Evolutionary conservation across 192 early-diverging fungal species (phyloP), one percentile per base, ranked within the genome.

Genomic region (Coemansia sp.): DNA sequence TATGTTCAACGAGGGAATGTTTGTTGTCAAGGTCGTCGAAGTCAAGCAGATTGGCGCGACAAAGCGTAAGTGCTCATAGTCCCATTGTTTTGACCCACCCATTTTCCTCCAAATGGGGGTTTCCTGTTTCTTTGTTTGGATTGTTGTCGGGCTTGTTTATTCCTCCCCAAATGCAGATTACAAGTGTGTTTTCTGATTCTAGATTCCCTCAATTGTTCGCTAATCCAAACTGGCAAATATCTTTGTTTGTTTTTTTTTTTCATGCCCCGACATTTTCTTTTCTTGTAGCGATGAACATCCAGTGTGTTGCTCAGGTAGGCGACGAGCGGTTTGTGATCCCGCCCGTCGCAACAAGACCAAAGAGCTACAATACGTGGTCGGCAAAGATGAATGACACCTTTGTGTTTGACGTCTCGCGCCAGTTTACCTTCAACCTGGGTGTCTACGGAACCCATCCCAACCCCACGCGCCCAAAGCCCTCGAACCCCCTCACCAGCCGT

Each of bases 311-410:
- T 25, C 70, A 77, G 61, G 61, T 82, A 6, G 74, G 61, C 56
- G 79, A 81, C 12, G 79, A 81, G 64, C 66, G 68, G 45, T 70
- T 77, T 60, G 79, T 73, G 29, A 82, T 77, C 23, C 70, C 74
- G 61, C 79, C 74, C 2, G 79, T 77, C n/a, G 37, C 49, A 46
- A 67, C 67, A 9, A 55, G 61, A 55, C 74, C 64, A 51, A 77
- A 61, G 59, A 59, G 64, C 66, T 70, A 69, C 63, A 62, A 73
- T 43, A 58, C 67, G 29, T 82, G 79, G 79, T 58, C 74, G 20
- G 65, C 70, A 48, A 70, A 65, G 61, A 70, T 77, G 64, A 71
- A 82, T 59, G 79, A 82, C 66, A 82, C 79, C 7, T 82, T 81
- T 67, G 79, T 76, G 46, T 81, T 81, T 52, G 79, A 81, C 62